Evolutionary conservation across 148 eudicot genomes (phyloP).

Genomic region (Rhododendron mucronatum): DNA sequence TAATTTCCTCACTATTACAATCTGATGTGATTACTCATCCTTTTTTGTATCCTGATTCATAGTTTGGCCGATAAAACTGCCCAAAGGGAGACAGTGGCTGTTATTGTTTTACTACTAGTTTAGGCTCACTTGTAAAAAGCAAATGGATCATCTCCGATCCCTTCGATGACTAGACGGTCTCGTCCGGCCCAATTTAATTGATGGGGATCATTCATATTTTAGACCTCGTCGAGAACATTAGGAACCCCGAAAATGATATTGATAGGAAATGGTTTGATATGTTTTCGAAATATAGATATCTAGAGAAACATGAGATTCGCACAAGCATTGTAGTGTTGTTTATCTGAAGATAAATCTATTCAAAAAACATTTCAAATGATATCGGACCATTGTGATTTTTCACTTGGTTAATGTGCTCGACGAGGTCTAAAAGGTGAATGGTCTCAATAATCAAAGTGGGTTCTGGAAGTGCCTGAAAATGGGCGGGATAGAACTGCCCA

Average conservation of each 20-base stretch:
- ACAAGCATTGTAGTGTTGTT: not conserved
- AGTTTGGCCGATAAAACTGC: too few relatives aligned
- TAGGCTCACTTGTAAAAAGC: not conserved
- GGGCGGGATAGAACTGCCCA: not conserved
- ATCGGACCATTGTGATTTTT: not conserved
- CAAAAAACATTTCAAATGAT: not conserved
- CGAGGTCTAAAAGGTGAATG: too few relatives aligned
- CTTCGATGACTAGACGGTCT: too few relatives aligned
- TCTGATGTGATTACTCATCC: too few relatives aligned
- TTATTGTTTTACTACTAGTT: not conserved
- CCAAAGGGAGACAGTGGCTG: not conserved
- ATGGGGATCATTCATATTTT: too few relatives aligned
- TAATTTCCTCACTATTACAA: too few relatives aligned
- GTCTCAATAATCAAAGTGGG: not conserved
- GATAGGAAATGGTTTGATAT: too few relatives aligned
- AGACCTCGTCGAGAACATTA: too few relatives aligned
- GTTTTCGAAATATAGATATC: too few relatives aligned
- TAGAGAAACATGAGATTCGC: not conserved
- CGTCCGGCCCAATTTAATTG: too few relatives aligned
- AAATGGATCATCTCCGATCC: not conserved
- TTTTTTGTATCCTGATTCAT: too few relatives aligned
- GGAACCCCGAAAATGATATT: too few relatives aligned
- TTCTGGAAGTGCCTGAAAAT: not conserved
- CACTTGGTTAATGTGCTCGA: not conserved
- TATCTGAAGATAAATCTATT: not conserved